Conservation (phyloP, 306 rosid species). For the Sindora glabra region DNA sequence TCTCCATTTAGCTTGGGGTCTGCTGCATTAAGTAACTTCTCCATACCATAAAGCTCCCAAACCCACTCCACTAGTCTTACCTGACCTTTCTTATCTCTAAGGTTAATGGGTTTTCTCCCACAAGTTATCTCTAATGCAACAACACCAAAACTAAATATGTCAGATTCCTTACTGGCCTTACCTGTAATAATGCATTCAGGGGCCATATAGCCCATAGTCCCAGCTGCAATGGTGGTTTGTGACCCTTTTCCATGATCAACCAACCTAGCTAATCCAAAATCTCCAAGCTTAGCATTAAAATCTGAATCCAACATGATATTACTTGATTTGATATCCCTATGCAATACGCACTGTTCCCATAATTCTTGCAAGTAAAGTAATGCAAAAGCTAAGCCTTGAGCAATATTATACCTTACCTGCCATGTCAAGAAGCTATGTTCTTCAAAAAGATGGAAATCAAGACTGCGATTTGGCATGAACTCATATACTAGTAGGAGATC, state of each 20-base stretch:
- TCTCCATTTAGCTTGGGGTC: constrained; percentile 21
- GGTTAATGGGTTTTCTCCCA: constrained; percentile 23
- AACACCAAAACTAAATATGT: constrained; percentile 36
- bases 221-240: constrained; percentile 29
- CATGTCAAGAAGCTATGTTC: constrained; percentile 17
- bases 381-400: constrained; percentile 28
- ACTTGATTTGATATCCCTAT: no score
- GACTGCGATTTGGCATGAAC: constrained; percentile 32
- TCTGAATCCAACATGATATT: no score
- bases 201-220: constrained; percentile 32
- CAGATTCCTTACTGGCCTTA: constrained; percentile 25
- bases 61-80: constrained; percentile 28
- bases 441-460: no score
- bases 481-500: constrained; percentile 28
- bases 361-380: no score
- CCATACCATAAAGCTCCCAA: constrained; percentile 13
- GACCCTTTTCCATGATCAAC: constrained; percentile 13
- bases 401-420: constrained; percentile 27
- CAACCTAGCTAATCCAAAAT: constrained; percentile 33
- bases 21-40: constrained; percentile 7
- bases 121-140: constrained; percentile 37
- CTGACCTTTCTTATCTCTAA: not conserved
- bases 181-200: constrained; percentile 26
- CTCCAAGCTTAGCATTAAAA: no score
- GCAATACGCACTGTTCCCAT: no score